These are phyloP conservation scores for Alternaria rosae DNA, from an alignment of 2,329 filamentous ascomycete species.

Conservation along the genomic window DNA sequence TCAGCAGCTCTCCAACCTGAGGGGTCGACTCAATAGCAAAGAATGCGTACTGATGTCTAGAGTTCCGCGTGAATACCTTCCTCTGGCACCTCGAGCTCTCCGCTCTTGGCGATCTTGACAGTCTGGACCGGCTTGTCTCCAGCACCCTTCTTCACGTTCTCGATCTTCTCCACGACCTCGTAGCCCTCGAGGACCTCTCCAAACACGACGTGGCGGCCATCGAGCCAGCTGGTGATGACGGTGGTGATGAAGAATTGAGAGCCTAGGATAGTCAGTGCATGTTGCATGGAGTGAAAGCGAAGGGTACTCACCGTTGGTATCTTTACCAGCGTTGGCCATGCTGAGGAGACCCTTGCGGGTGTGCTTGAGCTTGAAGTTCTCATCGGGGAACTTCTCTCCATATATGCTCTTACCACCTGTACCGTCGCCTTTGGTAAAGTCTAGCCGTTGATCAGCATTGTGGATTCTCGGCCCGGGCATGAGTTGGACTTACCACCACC, in stretches of 20 bases:
- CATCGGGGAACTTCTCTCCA: constrained; percentile 81
- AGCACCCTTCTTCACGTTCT: constrained; percentile 70
- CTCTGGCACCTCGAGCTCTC: constrained; percentile 80
- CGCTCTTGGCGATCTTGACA: constrained; percentile 83
- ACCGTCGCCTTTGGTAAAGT: constrained; percentile 64
- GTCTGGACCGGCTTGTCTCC: constrained; percentile 73
- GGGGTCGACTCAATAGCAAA: constrained; percentile 18
- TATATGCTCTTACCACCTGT: constrained; percentile 91
- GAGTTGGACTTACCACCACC: constrained; percentile 64
- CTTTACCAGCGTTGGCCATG: constrained; percentile 76
- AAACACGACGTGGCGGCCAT: constrained; percentile 86
- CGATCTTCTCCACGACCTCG: constrained; percentile 80
- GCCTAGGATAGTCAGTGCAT: constrained; percentile 10
- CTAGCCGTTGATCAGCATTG: constrained; percentile 1
- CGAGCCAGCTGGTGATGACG: constrained; percentile 80
- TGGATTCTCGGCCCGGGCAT: background rate
- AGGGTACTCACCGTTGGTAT: constrained; percentile 59
- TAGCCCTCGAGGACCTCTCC: constrained; percentile 88
- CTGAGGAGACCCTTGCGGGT: constrained; percentile 80
- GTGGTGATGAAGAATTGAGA: constrained; percentile 94
- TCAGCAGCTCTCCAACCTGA: constrained; percentile 53
- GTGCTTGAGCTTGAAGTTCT: constrained; percentile 97
- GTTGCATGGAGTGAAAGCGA: background rate
- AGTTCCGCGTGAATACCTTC: constrained; percentile 95
- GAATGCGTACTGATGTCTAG: constrained; percentile 59